Percentiles rank a stretch among this genome's conserved stretches.
These are phyloP conservation scores for Leishmania tarentolae DNA, from an alignment of 208 protist species.

Conservation along the genomic window DNA sequence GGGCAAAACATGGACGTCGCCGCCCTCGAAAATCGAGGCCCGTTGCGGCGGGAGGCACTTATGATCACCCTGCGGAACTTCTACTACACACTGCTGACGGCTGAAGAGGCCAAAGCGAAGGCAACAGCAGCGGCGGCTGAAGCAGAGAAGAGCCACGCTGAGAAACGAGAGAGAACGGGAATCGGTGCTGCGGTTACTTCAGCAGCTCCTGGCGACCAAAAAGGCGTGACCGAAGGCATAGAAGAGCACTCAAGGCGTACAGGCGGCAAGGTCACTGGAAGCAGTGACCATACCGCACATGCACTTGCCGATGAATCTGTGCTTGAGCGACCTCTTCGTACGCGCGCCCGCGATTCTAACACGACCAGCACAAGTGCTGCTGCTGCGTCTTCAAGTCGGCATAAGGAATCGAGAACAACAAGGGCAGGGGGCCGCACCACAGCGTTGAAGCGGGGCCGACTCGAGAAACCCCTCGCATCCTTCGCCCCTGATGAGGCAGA, in stretches of 20 bases:
- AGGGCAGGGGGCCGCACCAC: not conserved
- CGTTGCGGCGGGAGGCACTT: constrained; percentile 65
- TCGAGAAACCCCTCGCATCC: not conserved
- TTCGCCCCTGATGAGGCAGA: not conserved
- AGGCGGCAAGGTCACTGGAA: constrained; percentile 1
- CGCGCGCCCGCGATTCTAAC: not conserved
- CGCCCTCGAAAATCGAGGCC: constrained; percentile 47
- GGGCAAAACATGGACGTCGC: constrained; percentile 70
- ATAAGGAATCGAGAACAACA: not conserved
- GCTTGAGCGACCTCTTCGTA: not conserved
- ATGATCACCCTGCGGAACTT: constrained; percentile 71
- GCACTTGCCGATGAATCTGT: not conserved
- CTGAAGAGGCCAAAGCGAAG: constrained; percentile 22
- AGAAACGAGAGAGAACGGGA: not conserved
- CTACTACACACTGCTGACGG: constrained; percentile 71
- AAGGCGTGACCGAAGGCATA: not conserved
- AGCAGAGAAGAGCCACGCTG: not conserved
- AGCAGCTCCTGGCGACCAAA: not conserved
- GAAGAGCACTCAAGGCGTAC: not conserved
- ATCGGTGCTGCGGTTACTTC: not conserved
- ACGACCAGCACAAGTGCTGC: not conserved
- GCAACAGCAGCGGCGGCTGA: constrained; percentile 3
- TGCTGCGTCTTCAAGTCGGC: not conserved
- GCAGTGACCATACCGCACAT: not conserved
- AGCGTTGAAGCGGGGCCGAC: not conserved